Evolutionary conservation across 106 monocot genomes (phyloP), one percentile per base, ranked within the genome.

Genomic region (Xerophyta viscosa): DNA sequence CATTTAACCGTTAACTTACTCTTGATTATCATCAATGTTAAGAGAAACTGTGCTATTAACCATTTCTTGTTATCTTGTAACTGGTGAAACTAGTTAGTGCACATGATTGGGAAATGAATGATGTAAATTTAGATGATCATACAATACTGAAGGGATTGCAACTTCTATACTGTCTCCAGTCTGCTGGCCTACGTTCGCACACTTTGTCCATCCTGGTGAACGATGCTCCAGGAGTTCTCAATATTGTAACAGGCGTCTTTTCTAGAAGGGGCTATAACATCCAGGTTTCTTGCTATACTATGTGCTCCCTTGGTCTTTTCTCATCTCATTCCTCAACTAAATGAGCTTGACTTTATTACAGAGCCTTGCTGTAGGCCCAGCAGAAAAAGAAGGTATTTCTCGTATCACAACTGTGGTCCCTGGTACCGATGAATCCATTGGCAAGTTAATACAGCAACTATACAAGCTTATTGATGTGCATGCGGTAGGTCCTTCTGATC

Each of bases 261-360:
- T 66, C 96, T 67, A 81, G 96, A 0, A 82, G 96, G 67, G 96
- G 96, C 30, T 98, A 98, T 68, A 98, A 90, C 48, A 89, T 89
- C 77, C 96, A 96, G 94, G 94, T 91, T 64, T 44, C 43, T 44
- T 14, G 6, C 6, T 44, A 44, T 2, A 23, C 42, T 52, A 44
- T 44, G 3, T 5, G 24, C 42, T 52, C 23, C 50, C 24, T 20
- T 20, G 4, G 29, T 36, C 33, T 11, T n/a, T n/a, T n/a, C n/a
- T n/a, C n/a, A n/a, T n/a, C n/a, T n/a, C n/a, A n/a, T n/a, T n/a
- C n/a, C n/a, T n/a, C n/a, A n/a, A n/a, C n/a, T n/a, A n/a, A n/a
- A n/a, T n/a, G n/a, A n/a, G n/a, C n/a, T n/a, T 44, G 14, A 44
- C 8, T 17, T 44, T 44, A 14, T 54, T 8, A 3, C 74, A 98